Evolutionary conservation across 441 rosid genomes (phyloP).

Genomic region (Populus trichocarpa): DNA sequence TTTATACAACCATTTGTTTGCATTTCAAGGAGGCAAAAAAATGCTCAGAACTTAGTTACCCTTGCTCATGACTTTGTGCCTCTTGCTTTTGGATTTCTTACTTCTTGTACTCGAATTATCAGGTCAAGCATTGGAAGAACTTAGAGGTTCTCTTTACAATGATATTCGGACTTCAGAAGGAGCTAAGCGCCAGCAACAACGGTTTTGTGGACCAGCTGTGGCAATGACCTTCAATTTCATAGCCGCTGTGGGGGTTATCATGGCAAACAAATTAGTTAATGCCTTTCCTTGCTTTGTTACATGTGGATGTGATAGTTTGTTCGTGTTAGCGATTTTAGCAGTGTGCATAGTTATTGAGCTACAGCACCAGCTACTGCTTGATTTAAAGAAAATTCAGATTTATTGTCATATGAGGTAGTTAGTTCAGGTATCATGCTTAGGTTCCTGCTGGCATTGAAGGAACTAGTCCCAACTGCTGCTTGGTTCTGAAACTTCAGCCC

Average conservation of each 20-base stretch:
- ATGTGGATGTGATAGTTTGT: neutral
- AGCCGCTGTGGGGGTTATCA: slow-evolving; percentile 81
- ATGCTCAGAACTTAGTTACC: neutral
- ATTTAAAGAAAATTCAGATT: neutral
- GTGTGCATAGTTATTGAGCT: neutral
- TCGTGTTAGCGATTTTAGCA: neutral
- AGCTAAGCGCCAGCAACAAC: slow-evolving; percentile 81
- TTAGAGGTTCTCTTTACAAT: slow-evolving; percentile 71
- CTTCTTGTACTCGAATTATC: neutral
- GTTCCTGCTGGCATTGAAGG: neutral
- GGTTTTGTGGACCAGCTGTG: slow-evolving; percentile 70
- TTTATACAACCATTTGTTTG: neutral
- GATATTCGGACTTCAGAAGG: slow-evolving; percentile 83
- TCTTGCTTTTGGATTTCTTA: neutral
- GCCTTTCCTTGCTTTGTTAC: neutral
- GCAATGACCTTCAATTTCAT: slow-evolving; percentile 91
- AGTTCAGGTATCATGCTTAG: neutral
- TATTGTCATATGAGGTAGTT: neutral
- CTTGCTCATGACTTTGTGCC: neutral
- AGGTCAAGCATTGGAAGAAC: slow-evolving; percentile 85
- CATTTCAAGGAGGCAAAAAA: neutral
- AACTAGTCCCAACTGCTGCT: neutral
- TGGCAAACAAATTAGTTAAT: slow-evolving; percentile 74
- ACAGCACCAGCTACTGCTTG: neutral
- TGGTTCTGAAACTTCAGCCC: neutral